Conservation (phyloP, 2,329 filamentous ascomycete genomes). For the Aspergillus neoniger region DNA sequence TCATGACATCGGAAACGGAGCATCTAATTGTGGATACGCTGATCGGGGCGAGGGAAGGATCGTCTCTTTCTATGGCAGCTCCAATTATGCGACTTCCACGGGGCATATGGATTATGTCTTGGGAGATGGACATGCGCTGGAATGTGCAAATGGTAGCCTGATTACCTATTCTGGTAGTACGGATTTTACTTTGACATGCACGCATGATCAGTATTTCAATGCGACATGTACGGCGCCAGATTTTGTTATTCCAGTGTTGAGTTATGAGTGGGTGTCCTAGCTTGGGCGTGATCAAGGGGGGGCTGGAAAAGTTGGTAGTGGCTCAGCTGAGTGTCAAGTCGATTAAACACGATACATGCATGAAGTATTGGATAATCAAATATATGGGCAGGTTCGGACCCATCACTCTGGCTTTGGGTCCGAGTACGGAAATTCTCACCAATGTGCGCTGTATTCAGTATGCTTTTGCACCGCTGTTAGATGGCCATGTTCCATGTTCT, state of each 20-base stretch:
- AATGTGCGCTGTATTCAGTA: too few relatives aligned
- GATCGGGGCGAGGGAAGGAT: slow-evolving; percentile 28
- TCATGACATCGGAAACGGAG: slow-evolving; percentile 31
- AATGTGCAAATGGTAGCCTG: slow-evolving; percentile 29
- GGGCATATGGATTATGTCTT: slow-evolving; percentile 30
- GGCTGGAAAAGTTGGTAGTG: neutral
- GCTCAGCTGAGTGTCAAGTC: too few relatives aligned
- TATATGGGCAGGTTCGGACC: neutral
- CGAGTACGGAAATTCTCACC: too few relatives aligned
- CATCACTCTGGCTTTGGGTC: too few relatives aligned
- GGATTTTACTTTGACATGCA: slow-evolving; percentile 27
- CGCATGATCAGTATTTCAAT: slow-evolving; percentile 30
- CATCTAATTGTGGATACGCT: slow-evolving; percentile 31
- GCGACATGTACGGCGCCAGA: slow-evolving; percentile 30
- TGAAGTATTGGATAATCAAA: too few relatives aligned
- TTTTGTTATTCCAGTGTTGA: slow-evolving; percentile 30
- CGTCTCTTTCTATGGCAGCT: slow-evolving; percentile 31
- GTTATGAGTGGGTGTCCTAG: slow-evolving; percentile 27
- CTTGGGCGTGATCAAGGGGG: too few relatives aligned
- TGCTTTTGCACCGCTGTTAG: too few relatives aligned
- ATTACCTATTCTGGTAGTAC: slow-evolving; percentile 31
- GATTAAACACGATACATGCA: too few relatives aligned
- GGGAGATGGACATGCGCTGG: slow-evolving; percentile 28
- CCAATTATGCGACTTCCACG: slow-evolving; percentile 20
- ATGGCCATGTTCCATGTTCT: too few relatives aligned